These are phyloP conservation scores for Ganoderma resinaceum DNA, from an alignment of 1,284 basidiomycete species.

Conservation along the genomic window DNA sequence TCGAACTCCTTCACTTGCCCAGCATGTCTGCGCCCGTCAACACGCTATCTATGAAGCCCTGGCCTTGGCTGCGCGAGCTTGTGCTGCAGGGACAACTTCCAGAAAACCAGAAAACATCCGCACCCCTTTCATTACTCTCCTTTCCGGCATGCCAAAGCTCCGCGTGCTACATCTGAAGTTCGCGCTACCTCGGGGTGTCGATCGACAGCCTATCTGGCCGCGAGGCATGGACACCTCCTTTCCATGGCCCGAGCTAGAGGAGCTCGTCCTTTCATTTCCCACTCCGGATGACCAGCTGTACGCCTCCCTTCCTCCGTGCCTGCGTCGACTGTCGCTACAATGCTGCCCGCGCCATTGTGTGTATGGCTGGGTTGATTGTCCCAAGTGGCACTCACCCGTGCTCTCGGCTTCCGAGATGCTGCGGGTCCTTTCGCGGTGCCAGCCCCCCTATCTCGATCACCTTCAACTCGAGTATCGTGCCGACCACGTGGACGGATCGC, in stretches of 20 bases:
- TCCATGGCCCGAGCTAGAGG: conserved; percentile 9
- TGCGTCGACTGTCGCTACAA: not conserved
- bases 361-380: not conserved
- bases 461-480: not conserved
- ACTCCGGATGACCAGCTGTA: not conserved
- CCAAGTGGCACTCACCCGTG: not conserved
- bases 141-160: not conserved
- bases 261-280: not conserved
- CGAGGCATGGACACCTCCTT: not conserved
- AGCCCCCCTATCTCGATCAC: not conserved
- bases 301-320: not conserved
- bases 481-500: not conserved
- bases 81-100: not conserved
- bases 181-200: not conserved
- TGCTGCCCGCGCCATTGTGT: conserved; percentile 1
- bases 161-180: not conserved
- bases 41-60: not conserved
- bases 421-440: not conserved
- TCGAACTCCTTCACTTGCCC: not conserved
- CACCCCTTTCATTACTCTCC: not conserved
- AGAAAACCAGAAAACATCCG: not conserved
- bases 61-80: not conserved
- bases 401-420: not conserved
- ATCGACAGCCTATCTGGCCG: not conserved
- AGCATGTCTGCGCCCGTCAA: not conserved